These are phyloP conservation scores for Beauveria pseudobassiana DNA, from an alignment of 2,329 filamentous ascomycete species.

Conservation along the genomic window DNA sequence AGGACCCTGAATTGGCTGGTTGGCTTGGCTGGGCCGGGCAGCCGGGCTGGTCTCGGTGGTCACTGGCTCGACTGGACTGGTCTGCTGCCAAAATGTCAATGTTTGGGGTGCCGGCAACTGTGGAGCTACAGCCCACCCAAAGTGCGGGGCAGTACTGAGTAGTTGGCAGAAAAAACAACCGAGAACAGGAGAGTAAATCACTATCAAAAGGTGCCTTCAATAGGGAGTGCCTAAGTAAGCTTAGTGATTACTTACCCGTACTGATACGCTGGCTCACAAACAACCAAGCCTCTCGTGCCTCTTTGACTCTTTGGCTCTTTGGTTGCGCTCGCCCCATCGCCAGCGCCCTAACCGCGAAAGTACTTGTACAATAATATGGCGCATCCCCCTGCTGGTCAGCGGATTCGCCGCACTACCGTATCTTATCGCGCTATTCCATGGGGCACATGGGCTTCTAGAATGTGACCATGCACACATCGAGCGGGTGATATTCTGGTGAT, in stretches of 20 bases:
- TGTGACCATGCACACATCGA: background rate
- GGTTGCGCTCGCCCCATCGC: background rate
- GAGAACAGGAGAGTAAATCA: too few relatives aligned
- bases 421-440: background rate
- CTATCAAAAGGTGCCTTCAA: too few relatives aligned
- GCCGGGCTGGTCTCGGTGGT: too few relatives aligned
- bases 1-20: slow-evolving; percentile 5
- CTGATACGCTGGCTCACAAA: too few relatives aligned
- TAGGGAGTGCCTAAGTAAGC: too few relatives aligned
- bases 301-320: too few relatives aligned
- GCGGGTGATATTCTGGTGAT: too few relatives aligned
- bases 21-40: too few relatives aligned
- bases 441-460: background rate
- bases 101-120: background rate
- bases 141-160: background rate
- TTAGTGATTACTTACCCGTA: too few relatives aligned
- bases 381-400: background rate
- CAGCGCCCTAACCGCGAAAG: background rate
- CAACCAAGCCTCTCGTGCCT: too few relatives aligned
- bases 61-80: background rate
- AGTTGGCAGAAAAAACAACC: too few relatives aligned
- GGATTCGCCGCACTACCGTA: background rate
- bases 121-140: slow-evolving; percentile 8
- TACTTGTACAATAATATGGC: background rate
- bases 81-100: background rate